phyloP scores from a whole-genome alignment of 2,329 filamentous ascomycete genomes.

The Trichophyton equinum region DNA sequence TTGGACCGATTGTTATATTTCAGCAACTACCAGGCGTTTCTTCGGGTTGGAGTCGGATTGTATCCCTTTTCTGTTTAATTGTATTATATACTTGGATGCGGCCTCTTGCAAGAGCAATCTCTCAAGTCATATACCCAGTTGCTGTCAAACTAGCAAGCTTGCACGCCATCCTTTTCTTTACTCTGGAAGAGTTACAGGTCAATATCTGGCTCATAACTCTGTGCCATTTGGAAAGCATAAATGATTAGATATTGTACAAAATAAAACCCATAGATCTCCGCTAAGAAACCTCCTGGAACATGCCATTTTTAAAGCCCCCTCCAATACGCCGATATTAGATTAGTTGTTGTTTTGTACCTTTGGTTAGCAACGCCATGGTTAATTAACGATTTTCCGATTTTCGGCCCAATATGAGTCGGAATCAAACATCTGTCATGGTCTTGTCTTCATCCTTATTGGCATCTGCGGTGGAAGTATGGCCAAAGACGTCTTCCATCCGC shows the following conservation, averaged over 20 bases:
- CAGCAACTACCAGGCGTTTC: conserved; percentile 1
- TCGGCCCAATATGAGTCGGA: not conserved
- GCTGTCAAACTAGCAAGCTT: not conserved
- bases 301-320: not conserved
- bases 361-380: not conserved
- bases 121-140: not conserved
- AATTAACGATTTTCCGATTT: not conserved
- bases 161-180: conserved; percentile 1
- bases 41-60: not conserved
- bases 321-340: not conserved
- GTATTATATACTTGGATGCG: conserved; percentile 13
- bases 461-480: conserved; percentile 28
- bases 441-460: conserved; percentile 30
- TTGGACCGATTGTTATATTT: conserved; percentile 5
- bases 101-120: not conserved
- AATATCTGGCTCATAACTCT: not conserved
- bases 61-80: conserved; percentile 9
- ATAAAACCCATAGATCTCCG: conserved; percentile 12
- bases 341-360: not conserved
- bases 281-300: conserved; percentile 3
- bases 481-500: conserved; percentile 38
- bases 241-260: conserved; percentile 11
- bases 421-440: conserved; percentile 32
- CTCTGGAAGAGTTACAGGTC: conserved; percentile 7
- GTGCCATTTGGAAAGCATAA: conserved; percentile 2